These are phyloP conservation scores for Kwoniella pini DNA, from an alignment of 768 basidiomycete genomes.

Conservation along the genomic window DNA sequence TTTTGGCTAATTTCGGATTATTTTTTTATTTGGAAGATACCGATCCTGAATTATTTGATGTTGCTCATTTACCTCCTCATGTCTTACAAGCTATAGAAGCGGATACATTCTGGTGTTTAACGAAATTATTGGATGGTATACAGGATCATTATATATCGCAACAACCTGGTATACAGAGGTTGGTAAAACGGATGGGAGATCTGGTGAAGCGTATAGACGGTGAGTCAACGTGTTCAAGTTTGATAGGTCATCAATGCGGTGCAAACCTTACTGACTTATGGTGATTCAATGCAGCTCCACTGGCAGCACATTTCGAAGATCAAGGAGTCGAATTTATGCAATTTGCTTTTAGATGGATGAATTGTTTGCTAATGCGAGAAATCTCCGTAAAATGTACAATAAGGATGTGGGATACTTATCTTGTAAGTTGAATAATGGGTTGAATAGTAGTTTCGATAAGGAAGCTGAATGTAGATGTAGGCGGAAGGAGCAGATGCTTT, in stretches of 20 bases:
- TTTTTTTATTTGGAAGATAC: too few species aligned
- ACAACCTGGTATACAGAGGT: constrained; percentile 93
- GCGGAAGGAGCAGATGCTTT: constrained; percentile 97
- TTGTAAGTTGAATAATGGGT: constrained; percentile 63
- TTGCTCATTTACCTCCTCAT: constrained; percentile 67
- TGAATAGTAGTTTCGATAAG: background rate
- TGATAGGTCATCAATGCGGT: too few species aligned
- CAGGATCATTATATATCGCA: constrained; percentile 97
- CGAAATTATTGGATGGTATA: constrained; percentile 90
- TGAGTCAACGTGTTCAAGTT: too few species aligned
- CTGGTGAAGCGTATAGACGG: constrained; percentile 63
- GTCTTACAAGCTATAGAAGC: constrained; percentile 87
- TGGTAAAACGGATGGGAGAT: constrained; percentile 90
- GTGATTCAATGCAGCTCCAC: constrained; percentile 68
- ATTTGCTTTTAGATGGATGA: constrained; percentile 99
- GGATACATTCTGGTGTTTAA: constrained; percentile 97
- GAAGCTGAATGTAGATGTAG: constrained; percentile 57
- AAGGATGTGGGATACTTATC: constrained; percentile 99
- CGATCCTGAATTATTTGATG: constrained; percentile 86
- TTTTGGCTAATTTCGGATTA: too few species aligned
- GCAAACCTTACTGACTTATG: too few species aligned
- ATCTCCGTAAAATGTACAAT: constrained; percentile 95
- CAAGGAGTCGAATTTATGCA: constrained; percentile 99
- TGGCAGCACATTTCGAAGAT: constrained; percentile 79
- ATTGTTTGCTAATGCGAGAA: constrained; percentile 96